Conservation (phyloP, 148 eudicot species). For the Selenicereus undatus region DNA sequence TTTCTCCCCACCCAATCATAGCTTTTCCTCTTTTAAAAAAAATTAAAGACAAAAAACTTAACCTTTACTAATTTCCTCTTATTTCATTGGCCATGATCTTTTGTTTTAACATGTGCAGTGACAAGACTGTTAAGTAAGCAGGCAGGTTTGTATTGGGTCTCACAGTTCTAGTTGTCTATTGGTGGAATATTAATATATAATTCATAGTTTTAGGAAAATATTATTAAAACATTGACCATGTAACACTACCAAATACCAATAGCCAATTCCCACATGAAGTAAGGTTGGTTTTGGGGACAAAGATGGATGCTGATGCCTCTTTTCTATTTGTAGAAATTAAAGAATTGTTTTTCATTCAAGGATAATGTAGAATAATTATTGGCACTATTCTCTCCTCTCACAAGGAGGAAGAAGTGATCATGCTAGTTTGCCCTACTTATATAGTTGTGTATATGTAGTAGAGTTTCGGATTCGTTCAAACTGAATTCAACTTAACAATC, state of each 20-base stretch:
- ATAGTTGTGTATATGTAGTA: too few species aligned
- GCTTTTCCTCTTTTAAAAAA: too few species aligned
- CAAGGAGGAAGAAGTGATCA: not conserved
- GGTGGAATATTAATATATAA: not conserved
- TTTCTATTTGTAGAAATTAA: slow-evolving; percentile 10
- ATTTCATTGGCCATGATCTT: not conserved
- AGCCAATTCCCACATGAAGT: not conserved
- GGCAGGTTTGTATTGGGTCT: not conserved
- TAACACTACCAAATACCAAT: not conserved
- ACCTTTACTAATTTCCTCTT: not conserved
- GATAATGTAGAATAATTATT: not conserved
- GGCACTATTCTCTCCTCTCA: not conserved
- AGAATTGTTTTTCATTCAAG: not conserved
- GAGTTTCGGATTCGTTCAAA: too few species aligned
- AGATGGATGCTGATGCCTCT: not conserved
- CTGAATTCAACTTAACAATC: too few species aligned
- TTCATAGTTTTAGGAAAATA: not conserved
- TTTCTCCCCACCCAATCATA: not conserved
- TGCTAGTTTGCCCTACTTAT: too few species aligned
- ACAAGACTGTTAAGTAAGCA: not conserved
- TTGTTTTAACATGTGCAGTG: not conserved
- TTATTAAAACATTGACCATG: not conserved
- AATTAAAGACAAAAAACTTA: not conserved
- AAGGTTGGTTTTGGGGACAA: slow-evolving; percentile 16
- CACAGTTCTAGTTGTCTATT: slow-evolving; percentile 15